Base-by-base conservation (phyloP, 805 yeast species). In the Sungouiella blattae region DNA sequence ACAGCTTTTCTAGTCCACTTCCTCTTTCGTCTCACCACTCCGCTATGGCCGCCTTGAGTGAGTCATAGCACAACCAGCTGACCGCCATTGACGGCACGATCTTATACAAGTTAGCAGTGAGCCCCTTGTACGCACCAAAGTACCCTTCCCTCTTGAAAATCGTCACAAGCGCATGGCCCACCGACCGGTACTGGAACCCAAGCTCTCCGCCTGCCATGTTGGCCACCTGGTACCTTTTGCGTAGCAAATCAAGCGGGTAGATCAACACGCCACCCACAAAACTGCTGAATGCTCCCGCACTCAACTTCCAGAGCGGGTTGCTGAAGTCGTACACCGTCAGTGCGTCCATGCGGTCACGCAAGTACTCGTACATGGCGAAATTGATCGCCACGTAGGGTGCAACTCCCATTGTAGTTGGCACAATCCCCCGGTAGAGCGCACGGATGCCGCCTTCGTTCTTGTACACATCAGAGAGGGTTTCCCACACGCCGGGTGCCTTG, bases 11-110 rank as follows among this genome's bases (percentile, higher is more conserved):
- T n/a, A n/a, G n/a, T n/a, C n/a, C n/a, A 17, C 5, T 9, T 11
- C 5, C 21, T 28, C 13, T 15, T 11, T 18, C 30, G n/a, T 16
- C 6, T 24, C 39, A 61, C 71, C 71, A 64, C 4, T 38, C 27
- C 3, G 49, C 55, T 14, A 68, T 56, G 17, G 43, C 38, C 9
- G 55, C 84, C 48, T 80, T 77, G 33, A 86, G 68, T 21, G 81
- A 61, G 46, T 94, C 98, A 57, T 78, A 82, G 42, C 85, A 78
- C 48, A 88, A 68, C 96, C 97, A 91, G 41, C 91, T 87, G 12
- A 89, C 87, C 4, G 98, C 98, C 89, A 93, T 91, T 11, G 93
- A 80, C 0, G 98, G 97, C 30, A 87, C 84, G 4, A 91, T 93
- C 56, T 89, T 91, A 69, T 85, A 81, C 56, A 87, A 68, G 53